Percentiles rank a stretch among this genome's conserved stretches.
These are phyloP conservation scores for Candida palmyrensis DNA, from an alignment of 805 yeast genomes.

Conservation along the genomic window DNA sequence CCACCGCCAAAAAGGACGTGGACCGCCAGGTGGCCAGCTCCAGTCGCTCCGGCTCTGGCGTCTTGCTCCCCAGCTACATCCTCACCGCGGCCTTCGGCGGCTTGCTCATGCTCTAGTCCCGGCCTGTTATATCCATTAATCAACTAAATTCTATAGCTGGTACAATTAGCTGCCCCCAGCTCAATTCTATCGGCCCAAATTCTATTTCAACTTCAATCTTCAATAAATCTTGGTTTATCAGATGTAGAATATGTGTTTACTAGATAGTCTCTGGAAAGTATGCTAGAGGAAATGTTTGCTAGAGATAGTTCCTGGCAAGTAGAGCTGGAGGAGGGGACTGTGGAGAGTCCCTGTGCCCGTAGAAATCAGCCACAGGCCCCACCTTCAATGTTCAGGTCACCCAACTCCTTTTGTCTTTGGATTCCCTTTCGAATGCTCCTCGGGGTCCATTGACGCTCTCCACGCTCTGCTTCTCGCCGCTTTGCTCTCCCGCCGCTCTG, in stretches of 20 bases:
- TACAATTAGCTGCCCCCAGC: background rate
- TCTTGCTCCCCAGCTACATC: conserved; percentile 3
- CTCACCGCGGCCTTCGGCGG: conserved; percentile 1
- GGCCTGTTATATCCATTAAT: too few species aligned
- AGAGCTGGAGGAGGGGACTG: too few species aligned
- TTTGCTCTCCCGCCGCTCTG: too few species aligned
- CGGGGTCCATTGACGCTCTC: too few species aligned
- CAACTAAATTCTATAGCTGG: too few species aligned
- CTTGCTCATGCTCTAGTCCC: background rate
- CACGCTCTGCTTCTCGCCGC: too few species aligned
- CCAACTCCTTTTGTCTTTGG: too few species aligned
- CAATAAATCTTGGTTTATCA: background rate
- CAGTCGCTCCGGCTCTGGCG: background rate
- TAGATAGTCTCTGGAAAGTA: background rate
- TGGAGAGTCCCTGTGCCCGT: too few species aligned
- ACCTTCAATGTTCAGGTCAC: too few species aligned
- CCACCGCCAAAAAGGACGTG: conserved; percentile 1
- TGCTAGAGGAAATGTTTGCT: background rate
- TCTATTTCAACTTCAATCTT: background rate
- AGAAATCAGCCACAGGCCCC: too few species aligned
- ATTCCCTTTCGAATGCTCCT: too few species aligned
- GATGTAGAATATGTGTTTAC: background rate
- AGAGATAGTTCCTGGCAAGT: too few species aligned
- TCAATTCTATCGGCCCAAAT: background rate
- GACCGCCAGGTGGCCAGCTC: conserved; percentile 7